phyloP scores from a whole-genome alignment of 495 filamentous ascomycete species.

The Penicillium salamii region DNA sequence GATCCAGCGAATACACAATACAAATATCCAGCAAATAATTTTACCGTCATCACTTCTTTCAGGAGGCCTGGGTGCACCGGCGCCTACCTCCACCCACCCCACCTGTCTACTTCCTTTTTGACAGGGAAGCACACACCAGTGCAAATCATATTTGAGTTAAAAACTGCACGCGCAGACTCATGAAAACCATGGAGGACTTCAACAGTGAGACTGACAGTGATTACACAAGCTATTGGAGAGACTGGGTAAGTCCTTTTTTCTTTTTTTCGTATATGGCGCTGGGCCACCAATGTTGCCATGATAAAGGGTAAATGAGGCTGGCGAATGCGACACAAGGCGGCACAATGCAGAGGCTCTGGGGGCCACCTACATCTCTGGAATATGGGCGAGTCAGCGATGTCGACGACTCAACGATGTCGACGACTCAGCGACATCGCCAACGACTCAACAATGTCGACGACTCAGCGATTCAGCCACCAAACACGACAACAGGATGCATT shows the following conservation, averaged over 20 bases:
- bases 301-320: too few relatives aligned
- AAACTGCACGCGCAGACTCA: neutral
- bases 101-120: conserved; percentile 21
- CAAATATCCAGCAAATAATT: neutral
- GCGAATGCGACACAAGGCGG: too few relatives aligned
- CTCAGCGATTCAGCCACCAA: too few relatives aligned
- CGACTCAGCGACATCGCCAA: too few relatives aligned
- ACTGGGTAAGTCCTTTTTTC: conserved; percentile 73
- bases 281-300: too few relatives aligned
- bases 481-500: too few relatives aligned
- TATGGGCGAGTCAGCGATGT: too few relatives aligned
- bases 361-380: too few relatives aligned
- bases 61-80: conserved; percentile 27
- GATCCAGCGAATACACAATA: too few relatives aligned
- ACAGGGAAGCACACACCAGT: conserved; percentile 5
- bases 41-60: conserved; percentile 5
- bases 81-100: conserved; percentile 32
- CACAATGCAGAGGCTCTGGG: too few relatives aligned
- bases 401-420: too few relatives aligned
- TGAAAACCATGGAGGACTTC: conserved; percentile 80
- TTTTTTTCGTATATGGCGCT: neutral
- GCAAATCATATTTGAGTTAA: neutral
- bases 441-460: too few relatives aligned
- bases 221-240: conserved; percentile 98
- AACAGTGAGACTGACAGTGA: conserved; percentile 97